phyloP scores from a whole-genome alignment of 345 rosid genomes.

The Eucalyptus tenuipes region DNA sequence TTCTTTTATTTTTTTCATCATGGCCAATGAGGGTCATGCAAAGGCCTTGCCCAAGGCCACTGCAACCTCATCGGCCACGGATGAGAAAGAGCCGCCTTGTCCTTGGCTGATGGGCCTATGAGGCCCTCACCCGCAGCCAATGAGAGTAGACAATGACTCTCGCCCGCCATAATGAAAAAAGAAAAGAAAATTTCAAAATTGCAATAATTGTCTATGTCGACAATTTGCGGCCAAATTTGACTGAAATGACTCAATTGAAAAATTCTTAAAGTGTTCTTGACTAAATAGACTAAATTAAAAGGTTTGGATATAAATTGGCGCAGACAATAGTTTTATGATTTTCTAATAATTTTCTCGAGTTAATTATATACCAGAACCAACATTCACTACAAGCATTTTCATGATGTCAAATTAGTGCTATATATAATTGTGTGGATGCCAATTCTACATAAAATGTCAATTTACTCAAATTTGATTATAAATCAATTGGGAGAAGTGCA shows the following conservation, averaged over 20 bases:
- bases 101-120: neutral
- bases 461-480: neutral
- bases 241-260: too few relatives aligned
- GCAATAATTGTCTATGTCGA: accelerated
- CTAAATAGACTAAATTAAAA: neutral
- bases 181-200: neutral
- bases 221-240: neutral
- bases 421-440: neutral
- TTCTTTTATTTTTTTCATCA: neutral
- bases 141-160: neutral
- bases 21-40: neutral
- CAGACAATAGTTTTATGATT: accelerated
- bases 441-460: neutral
- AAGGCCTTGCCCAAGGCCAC: too few relatives aligned
- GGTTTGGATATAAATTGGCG: accelerated
- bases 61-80: accelerated
- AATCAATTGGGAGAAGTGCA: neutral
- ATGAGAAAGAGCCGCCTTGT: accelerated
- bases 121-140: accelerated
- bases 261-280: neutral
- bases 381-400: neutral
- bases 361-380: neutral
- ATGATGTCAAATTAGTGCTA: neutral
- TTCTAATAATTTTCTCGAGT: neutral
- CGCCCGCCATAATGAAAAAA: neutral